Evolutionary conservation across 805 yeast species (phyloP).

Genomic region (Lachancea thermotolerans): DNA sequence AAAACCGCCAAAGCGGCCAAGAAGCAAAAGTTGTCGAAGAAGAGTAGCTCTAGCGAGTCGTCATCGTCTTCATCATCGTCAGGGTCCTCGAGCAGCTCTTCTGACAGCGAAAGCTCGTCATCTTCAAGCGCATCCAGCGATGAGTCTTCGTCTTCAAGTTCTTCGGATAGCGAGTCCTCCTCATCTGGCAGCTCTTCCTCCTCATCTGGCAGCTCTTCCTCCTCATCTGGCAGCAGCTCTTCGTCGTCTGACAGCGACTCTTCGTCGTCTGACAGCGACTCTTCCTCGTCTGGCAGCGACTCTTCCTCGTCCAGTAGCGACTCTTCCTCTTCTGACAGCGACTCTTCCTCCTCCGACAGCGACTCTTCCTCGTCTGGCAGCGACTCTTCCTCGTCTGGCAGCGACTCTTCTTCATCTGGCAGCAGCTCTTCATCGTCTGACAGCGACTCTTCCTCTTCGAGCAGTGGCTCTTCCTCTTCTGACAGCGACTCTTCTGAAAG

Average conservation of each 20-base stretch:
- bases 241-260: background rate
- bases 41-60: background rate
- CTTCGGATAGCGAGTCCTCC: conserved; percentile 5
- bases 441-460: conserved; percentile 4
- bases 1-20: background rate
- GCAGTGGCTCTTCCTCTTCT: conserved; percentile 5
- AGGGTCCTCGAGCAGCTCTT: conserved; percentile 1
- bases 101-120: conserved; percentile 1
- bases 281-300: conserved; percentile 16
- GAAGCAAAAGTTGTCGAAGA: background rate
- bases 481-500: conserved; percentile 16
- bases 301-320: conserved; percentile 14
- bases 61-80: conserved; percentile 2
- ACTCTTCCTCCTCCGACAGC: conserved; percentile 11
- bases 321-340: conserved; percentile 13
- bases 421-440: conserved; percentile 5
- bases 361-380: background rate
- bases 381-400: conserved; percentile 15
- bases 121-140: background rate
- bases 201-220: conserved; percentile 15
- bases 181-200: conserved; percentile 1
- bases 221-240: conserved; percentile 6
- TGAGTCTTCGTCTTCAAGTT: background rate
- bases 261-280: conserved; percentile 7
- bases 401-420: conserved; percentile 21